These are phyloP conservation scores for Botrytis sinoallii DNA, from an alignment of 2,329 filamentous ascomycete species.

Conservation along the genomic window DNA sequence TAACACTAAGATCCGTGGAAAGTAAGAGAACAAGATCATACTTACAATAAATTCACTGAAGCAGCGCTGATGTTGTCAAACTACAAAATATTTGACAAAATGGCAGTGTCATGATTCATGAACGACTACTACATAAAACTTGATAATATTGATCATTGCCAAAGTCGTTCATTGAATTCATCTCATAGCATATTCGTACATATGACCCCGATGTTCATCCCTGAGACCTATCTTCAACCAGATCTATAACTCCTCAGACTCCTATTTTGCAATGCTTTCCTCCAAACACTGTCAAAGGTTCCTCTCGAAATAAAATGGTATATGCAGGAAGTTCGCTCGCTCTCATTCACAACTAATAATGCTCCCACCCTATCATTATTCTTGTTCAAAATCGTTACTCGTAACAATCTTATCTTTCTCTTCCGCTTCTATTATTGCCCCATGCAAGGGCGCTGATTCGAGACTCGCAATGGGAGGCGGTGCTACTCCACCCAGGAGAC, in stretches of 20 bases:
- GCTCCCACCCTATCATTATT: background rate
- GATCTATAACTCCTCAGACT: constrained; percentile 9
- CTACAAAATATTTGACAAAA: background rate
- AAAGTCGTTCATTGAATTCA: background rate
- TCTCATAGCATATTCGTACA: constrained; percentile 11
- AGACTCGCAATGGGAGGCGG: constrained; percentile 40
- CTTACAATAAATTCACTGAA: no score
- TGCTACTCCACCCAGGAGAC: constrained; percentile 47
- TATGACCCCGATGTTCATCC: constrained; percentile 1
- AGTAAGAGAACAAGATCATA: background rate
- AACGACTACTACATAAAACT: background rate
- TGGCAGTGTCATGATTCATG: background rate
- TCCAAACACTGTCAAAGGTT: background rate
- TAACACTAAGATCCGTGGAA: background rate
- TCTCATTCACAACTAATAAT: background rate
- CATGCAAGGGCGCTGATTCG: constrained; percentile 49
- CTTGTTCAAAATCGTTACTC: constrained; percentile 13
- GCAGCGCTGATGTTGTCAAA: background rate
- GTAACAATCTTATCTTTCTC: background rate
- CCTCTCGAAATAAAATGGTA: constrained; percentile 17
- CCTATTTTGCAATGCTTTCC: constrained; percentile 2
- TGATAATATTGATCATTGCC: background rate
- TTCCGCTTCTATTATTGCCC: constrained; percentile 19
- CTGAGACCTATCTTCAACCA: background rate
- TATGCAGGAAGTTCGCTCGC: constrained; percentile 11